Base-by-base conservation (phyloP, 2,329 filamentous ascomycete genomes). In the Colletotrichum echinochloae region DNA sequence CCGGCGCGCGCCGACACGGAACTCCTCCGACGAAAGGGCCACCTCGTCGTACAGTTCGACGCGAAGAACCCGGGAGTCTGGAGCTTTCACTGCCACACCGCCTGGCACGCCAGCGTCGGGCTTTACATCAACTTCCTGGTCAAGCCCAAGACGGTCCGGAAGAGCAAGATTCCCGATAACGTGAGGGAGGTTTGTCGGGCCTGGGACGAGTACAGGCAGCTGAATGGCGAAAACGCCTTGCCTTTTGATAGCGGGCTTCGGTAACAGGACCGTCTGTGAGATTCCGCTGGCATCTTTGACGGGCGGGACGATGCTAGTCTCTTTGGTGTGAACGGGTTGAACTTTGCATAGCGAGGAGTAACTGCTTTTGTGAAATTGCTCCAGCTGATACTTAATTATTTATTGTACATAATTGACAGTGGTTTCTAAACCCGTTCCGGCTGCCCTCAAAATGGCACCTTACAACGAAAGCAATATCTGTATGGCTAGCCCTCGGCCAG, bases 71-170 rank as follows among this genome's bases (percentile, higher is more conserved):
- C 84, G 1, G 84, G 84, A 0, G 74, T 83, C 5, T 84, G 82
- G 81, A 74, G 83, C 44, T 84, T 81, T 72, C 79, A 81, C 72
- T 81, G 78, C 76, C 87, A 89, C 74, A 84, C 89, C 57, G 85
- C 86, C 62, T 89, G 85, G 84, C 85, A 87, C 73, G 20, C 69
- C 1, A 71, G 69, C 41, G 65, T 66, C 8, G 69, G 69, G 3
- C 48, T 71, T 3, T 60, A 69, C 16, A 66, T 66, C 49, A 71
- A 71, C 54, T 51, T 69, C 8, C 7, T 71, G 20, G 65, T 71
- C 0, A 65, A 61, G 35, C 69, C 69, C 26, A 57, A 70, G 33
- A 23, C 23, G 2, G 30, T 71, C 7, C 48, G 16, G 48, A n/a
- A 41, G 14, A 49, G 23, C 16, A 56, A 65, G 6, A 65, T 71